Percentiles rank a stretch among this genome's conserved stretches.
Conservation (phyloP, 805 yeast species). For the Zygotorulaspora chibaensis region DNA sequence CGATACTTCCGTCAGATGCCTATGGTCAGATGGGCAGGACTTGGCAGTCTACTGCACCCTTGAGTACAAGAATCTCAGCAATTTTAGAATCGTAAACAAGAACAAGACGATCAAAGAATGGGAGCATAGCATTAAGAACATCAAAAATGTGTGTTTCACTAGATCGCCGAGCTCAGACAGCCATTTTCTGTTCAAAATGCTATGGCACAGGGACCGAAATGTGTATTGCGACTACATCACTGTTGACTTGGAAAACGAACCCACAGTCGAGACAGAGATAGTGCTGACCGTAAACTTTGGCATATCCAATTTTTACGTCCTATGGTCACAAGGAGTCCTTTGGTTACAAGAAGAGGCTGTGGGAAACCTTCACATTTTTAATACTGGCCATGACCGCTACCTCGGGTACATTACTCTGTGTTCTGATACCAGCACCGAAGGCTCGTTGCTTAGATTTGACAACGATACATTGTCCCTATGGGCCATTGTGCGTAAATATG, state of each 20-base stretch:
- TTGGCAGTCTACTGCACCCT: not conserved
- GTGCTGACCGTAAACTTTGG: slow-evolving; percentile 12
- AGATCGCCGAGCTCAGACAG: not conserved
- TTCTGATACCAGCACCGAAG: slow-evolving; percentile 1
- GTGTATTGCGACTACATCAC: slow-evolving; percentile 11
- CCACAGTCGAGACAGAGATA: slow-evolving; percentile 6
- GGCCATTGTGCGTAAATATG: slow-evolving; percentile 10
- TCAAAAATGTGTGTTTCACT: not conserved
- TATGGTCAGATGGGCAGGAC: not conserved
- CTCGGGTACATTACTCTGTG: slow-evolving; percentile 12
- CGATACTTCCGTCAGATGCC: not conserved
- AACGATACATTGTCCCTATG: slow-evolving; percentile 5
- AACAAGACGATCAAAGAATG: slow-evolving; percentile 1
- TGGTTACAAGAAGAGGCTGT: slow-evolving; percentile 10
- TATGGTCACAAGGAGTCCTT: slow-evolving; percentile 13
- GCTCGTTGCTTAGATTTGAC: slow-evolving; percentile 7
- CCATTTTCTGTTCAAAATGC: not conserved
- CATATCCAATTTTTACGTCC: slow-evolving; percentile 12
- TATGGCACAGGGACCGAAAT: slow-evolving; percentile 1
- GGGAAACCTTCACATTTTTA: slow-evolving; percentile 14
- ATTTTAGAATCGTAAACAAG: not conserved
- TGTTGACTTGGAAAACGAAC: not conserved
- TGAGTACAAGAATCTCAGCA: not conserved
- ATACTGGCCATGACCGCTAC: slow-evolving; percentile 12
- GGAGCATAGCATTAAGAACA: slow-evolving; percentile 5